These are phyloP conservation scores for Termitomyces sp. DNA, from an alignment of 768 basidiomycete genomes.

Conservation along the genomic window DNA sequence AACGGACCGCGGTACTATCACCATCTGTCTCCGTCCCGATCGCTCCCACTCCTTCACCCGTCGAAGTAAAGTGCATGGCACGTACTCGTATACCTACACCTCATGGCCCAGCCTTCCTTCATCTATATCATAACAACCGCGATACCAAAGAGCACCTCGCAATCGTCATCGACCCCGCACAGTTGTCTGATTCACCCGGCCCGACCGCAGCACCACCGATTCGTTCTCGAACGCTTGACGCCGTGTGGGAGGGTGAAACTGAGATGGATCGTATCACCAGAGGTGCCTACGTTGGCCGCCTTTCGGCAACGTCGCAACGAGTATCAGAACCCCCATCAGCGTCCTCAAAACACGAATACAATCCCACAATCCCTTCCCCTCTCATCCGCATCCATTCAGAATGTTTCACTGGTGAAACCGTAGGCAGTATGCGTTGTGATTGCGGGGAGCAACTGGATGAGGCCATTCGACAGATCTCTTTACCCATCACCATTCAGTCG, in stretches of 20 bases:
- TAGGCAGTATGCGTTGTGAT: constrained; percentile 98
- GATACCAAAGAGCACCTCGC: constrained; percentile 96
- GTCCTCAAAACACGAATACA: constrained; percentile 9
- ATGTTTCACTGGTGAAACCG: constrained; percentile 97
- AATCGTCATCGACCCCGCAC: constrained; percentile 88
- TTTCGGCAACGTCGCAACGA: constrained; percentile 49
- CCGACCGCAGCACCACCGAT: constrained; percentile 51
- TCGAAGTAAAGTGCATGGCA: constrained; percentile 91
- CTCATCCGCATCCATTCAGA: constrained; percentile 96
- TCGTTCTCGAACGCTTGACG: constrained; percentile 76
- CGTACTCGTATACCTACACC: constrained; percentile 96
- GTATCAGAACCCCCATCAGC: constrained; percentile 34
- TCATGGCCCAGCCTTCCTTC: constrained; percentile 88
- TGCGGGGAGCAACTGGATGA: constrained; percentile 99
- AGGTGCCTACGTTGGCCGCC: constrained; percentile 88
- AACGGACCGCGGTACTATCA: constrained; percentile 19
- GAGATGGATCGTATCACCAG: constrained; percentile 90
- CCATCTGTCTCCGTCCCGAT: constrained; percentile 10
- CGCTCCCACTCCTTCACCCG: constrained; percentile 21
- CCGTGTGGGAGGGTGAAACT: constrained; percentile 84
- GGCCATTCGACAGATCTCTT: constrained; percentile 85
- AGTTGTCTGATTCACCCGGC: constrained; percentile 48
- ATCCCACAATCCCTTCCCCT: constrained; percentile 53
- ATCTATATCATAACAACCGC: constrained; percentile 89
- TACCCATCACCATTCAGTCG: constrained; percentile 48